Evolutionary conservation across 345 rosid species (phyloP), one percentile per base, ranked within the genome.

Genomic region (Acer negundo): DNA sequence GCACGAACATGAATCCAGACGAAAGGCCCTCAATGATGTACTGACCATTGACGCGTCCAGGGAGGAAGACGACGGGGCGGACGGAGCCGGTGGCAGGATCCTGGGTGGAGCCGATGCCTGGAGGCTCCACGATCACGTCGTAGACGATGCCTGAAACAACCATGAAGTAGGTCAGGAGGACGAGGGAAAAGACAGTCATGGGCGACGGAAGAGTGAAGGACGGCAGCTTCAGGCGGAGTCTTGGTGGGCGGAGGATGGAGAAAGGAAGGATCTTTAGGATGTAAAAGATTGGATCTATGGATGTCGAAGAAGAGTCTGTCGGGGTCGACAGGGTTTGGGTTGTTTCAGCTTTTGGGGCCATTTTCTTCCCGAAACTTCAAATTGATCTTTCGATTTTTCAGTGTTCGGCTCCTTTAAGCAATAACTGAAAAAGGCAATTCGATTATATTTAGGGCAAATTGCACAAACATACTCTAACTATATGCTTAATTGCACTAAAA

Each of bases 1-100:
- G 85, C 13, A 95, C 82, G 79, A 95, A 95, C 97, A 95, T 93
- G 89, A 95, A 95, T 0, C 99, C 99, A 3, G 99, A 95, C 0
- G 99, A 95, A 62, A 95, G 93, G 5, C 98, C 99, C 84, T 95
- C 99, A 11, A 95, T 95, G 81, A 95, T 95, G 89, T 95, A 95
- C 87, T 95, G 99, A 3, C 98, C 98, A 58, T 92, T 95, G 76
- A 93, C 99, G 38, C 98, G 85, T 49, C 99, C 99, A 11, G 94
- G 84, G 66, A 93, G 83, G 88, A 95, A 95, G 74, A 95, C 99
- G 16, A 95, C 90, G 7, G 99, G 99, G 8, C 97, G 89, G 67
- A 95, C 88, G 16, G 99, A 49, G 5, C 99, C 99, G 77, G 98
- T 93, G 49, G 26, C 71, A 1, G 96, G 99, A 35, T 95, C 99